Evolutionary conservation across 768 basidiomycete genomes (phyloP).

Genomic region (Sarcomyxa edulis): DNA sequence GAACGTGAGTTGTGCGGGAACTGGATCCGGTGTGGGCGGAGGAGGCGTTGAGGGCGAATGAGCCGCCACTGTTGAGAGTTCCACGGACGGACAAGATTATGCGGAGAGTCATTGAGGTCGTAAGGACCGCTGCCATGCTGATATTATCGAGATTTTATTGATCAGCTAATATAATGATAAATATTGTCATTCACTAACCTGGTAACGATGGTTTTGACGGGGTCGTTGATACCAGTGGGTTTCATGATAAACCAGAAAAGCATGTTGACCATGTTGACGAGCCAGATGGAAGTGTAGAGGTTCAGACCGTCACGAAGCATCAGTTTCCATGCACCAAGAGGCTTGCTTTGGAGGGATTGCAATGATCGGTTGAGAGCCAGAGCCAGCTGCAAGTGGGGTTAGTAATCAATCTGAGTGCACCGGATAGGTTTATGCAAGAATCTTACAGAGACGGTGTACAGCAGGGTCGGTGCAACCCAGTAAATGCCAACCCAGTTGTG

Average conservation of each 20-base stretch:
- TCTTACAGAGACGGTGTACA: constrained; percentile 65
- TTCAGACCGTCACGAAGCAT: constrained; percentile 90
- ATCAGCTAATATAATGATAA: background rate
- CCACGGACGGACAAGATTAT: constrained; percentile 82
- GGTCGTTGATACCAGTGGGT: constrained; percentile 55
- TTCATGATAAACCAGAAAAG: constrained; percentile 84
- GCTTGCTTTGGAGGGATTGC: constrained; percentile 51
- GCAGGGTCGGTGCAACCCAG: constrained; percentile 73
- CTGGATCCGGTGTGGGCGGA: constrained; percentile 33
- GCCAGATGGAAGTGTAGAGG: constrained; percentile 73
- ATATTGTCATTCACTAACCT: constrained; percentile 26
- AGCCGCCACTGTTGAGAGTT: constrained; percentile 65
- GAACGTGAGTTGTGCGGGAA: constrained; percentile 49
- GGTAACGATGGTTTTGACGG: constrained; percentile 78
- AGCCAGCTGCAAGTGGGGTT: constrained; percentile 33
- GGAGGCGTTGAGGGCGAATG: constrained; percentile 54
- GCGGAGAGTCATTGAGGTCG: constrained; percentile 83
- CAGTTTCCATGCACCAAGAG: constrained; percentile 69
- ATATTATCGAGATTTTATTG: background rate
- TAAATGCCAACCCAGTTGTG: constrained; percentile 82
- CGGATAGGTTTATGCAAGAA: background rate
- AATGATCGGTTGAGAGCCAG: constrained; percentile 60
- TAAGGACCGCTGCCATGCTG: constrained; percentile 82
- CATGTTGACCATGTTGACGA: constrained; percentile 79
- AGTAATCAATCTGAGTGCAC: background rate